A percentile compares a stretch with the other conserved stretches of the same genome.
phyloP scores from a whole-genome alignment of 176 grass and related monocot species.

The Rhynchospora pubera region DNA sequence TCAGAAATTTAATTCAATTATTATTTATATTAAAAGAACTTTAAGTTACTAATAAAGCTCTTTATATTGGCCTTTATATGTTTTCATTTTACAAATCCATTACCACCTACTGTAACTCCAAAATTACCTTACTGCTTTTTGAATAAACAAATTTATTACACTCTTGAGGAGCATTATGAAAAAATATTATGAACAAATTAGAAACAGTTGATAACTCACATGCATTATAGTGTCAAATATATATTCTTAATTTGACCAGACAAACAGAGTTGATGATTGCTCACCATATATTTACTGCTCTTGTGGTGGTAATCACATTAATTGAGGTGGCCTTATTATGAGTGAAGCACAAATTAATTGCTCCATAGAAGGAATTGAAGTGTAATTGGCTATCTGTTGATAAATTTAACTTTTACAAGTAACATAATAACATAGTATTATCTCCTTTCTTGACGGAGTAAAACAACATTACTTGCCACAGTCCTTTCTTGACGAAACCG shows the following conservation, averaged over 20 bases:
- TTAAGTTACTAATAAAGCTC: neutral
- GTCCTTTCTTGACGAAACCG: neutral
- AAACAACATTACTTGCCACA: neutral
- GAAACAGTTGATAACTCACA: neutral
- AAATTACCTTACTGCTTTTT: neutral
- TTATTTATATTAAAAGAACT: neutral
- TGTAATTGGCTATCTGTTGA: neutral
- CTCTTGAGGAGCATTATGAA: neutral
- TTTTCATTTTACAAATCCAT: neutral
- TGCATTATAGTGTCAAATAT: neutral
- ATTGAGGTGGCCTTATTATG: neutral
- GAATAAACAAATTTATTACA: no score
- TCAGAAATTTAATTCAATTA: neutral
- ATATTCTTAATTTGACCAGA: neutral
- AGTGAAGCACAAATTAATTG: neutral
- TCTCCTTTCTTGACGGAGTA: neutral
- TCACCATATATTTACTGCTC: neutral
- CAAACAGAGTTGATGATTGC: neutral
- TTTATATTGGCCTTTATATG: neutral
- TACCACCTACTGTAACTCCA: neutral
- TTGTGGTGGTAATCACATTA: neutral
- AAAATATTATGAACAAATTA: neutral
- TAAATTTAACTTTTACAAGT: neutral
- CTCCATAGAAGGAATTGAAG: neutral
- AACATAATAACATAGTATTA: neutral